A percentile compares a stretch with the other conserved stretches of the same genome.
Conservation (phyloP, 2,329 filamentous ascomycete genomes). For the Botrytis tulipae region DNA sequence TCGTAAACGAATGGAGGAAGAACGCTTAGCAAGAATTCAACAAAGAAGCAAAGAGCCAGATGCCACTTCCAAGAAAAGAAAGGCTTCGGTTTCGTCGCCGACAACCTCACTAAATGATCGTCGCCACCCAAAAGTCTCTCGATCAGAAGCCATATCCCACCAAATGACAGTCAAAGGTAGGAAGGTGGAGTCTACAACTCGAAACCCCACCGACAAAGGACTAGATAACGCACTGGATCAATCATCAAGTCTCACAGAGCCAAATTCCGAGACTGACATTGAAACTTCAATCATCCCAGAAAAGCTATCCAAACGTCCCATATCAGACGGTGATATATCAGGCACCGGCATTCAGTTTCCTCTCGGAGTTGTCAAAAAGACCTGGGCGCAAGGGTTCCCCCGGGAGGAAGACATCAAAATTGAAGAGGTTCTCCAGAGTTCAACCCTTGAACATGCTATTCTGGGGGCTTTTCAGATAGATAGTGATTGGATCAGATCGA, state of each 20-base stretch:
- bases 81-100: constrained; percentile 38
- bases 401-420: constrained; percentile 77
- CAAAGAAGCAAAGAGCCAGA: constrained; percentile 50
- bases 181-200: neutral
- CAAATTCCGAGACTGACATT: neutral
- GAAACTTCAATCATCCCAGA: neutral
- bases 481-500: constrained; percentile 51
- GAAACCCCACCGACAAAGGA: neutral
- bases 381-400: constrained; percentile 65
- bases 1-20: constrained; percentile 80
- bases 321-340: constrained; percentile 17
- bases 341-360: constrained; percentile 36
- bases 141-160: neutral
- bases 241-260: neutral
- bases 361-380: constrained; percentile 73
- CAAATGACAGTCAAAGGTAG: neutral
- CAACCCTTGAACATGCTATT: constrained; percentile 70
- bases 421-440: constrained; percentile 78
- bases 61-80: constrained; percentile 31
- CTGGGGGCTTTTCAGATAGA: constrained; percentile 89
- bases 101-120: constrained; percentile 12
- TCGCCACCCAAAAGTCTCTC: constrained; percentile 19
- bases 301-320: neutral
- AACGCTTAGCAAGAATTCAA: constrained; percentile 63
- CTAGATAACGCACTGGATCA: neutral